Evolutionary conservation across 1,284 basidiomycete genomes (phyloP).

Genomic region (Heliocybe sulcata): DNA sequence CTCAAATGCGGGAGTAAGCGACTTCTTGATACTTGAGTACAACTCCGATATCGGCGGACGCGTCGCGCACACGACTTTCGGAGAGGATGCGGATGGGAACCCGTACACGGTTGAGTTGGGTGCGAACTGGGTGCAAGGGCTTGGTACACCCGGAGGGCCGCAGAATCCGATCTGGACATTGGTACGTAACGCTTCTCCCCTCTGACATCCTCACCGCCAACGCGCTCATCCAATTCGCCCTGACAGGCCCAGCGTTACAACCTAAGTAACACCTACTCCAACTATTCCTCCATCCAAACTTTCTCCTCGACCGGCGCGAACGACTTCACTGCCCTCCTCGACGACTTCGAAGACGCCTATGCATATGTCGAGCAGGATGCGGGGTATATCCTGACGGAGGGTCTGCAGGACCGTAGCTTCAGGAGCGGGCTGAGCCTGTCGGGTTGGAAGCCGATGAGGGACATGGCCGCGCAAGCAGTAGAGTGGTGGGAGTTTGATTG

Average conservation of each 20-base stretch:
- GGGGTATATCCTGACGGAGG: neutral
- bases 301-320: conserved; percentile 40
- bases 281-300: conserved; percentile 38
- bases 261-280: conserved; percentile 37
- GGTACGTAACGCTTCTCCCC: conserved; percentile 22
- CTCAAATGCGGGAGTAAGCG: conserved; percentile 32
- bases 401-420: neutral
- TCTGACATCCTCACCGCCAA: neutral
- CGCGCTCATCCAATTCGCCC: neutral
- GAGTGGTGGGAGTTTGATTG: conserved; percentile 52
- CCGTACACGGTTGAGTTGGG: conserved; percentile 48
- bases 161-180: conserved; percentile 55
- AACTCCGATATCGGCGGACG: conserved; percentile 54
- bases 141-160: conserved; percentile 40
- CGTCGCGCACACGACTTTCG: conserved; percentile 41
- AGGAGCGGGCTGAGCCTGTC: neutral
- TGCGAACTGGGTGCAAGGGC: conserved; percentile 70
- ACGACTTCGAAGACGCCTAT: conserved; percentile 33
- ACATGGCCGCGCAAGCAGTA: conserved; percentile 21
- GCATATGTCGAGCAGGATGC: conserved; percentile 4
- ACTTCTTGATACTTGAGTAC: conserved; percentile 60
- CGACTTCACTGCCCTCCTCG: conserved; percentile 39
- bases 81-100: conserved; percentile 11
- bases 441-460: neutral
- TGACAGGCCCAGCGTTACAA: conserved; percentile 20